phyloP scores from a whole-genome alignment of 2,329 filamentous ascomycete genomes.

The Epichloe scottii region DNA sequence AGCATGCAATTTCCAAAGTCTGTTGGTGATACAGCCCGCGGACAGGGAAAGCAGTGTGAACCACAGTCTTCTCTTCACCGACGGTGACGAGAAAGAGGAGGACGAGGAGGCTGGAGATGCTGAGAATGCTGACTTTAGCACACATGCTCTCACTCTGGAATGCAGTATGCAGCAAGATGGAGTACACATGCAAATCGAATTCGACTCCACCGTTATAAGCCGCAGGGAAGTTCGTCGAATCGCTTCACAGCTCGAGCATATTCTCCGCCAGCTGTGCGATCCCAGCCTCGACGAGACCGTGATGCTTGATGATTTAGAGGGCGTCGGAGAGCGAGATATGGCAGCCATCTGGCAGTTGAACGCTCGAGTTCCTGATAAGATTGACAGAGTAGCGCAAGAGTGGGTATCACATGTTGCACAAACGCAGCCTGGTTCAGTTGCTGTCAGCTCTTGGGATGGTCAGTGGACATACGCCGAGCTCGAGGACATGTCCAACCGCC shows the following conservation, averaged over 20 bases:
- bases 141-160: conserved; percentile 2
- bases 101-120: background rate
- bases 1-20: conserved; percentile 9
- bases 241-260: conserved; percentile 1
- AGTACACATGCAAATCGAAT: background rate
- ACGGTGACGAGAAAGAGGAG: background rate
- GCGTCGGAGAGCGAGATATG: conserved; percentile 1
- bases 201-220: background rate
- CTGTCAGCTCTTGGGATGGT: conserved; percentile 23
- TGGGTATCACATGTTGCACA: background rate
- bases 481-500: conserved; percentile 1
- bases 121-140: background rate
- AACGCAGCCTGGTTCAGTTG: conserved; percentile 3
- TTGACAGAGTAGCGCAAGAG: conserved; percentile 4
- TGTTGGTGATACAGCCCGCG: conserved; percentile 4
- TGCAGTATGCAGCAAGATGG: background rate
- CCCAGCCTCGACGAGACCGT: background rate
- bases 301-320: background rate
- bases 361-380: background rate
- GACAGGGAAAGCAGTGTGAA: background rate
- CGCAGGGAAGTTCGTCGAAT: background rate
- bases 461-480: conserved; percentile 25
- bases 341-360: conserved; percentile 6
- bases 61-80: background rate
- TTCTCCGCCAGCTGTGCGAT: background rate